These are phyloP conservation scores for Penicillium occitanis DNA, from an alignment of 2,329 filamentous ascomycete species.

Conservation along the genomic window DNA sequence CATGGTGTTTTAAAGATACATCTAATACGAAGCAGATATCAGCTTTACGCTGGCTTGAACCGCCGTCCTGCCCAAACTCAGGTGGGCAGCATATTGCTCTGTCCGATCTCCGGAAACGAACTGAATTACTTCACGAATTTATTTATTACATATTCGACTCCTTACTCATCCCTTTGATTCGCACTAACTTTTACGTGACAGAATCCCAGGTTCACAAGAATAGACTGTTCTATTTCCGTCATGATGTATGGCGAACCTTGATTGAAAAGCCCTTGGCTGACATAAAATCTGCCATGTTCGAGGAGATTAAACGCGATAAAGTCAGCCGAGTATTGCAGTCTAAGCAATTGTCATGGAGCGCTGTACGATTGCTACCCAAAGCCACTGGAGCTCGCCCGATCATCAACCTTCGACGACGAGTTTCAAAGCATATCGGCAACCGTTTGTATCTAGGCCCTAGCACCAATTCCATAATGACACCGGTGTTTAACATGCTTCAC, in stretches of 20 bases:
- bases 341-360: slow-evolving; percentile 71
- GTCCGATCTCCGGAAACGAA: slow-evolving; percentile 72
- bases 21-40: slow-evolving; percentile 54
- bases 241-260: slow-evolving; percentile 82
- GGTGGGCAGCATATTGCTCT: slow-evolving; percentile 58
- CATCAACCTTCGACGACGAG: slow-evolving; percentile 74
- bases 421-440: slow-evolving; percentile 50
- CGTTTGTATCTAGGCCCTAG: slow-evolving; percentile 56
- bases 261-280: slow-evolving; percentile 68
- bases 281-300: slow-evolving; percentile 73
- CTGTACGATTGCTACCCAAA: slow-evolving; percentile 81
- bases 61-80: slow-evolving; percentile 45
- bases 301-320: slow-evolving; percentile 64
- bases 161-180: slow-evolving; percentile 79
- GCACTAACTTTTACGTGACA: slow-evolving; percentile 89
- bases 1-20: neutral
- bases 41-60: slow-evolving; percentile 70
- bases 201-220: slow-evolving; percentile 81
- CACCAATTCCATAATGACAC: slow-evolving; percentile 69
- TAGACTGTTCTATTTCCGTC: slow-evolving; percentile 86
- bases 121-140: slow-evolving; percentile 78
- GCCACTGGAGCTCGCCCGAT: slow-evolving; percentile 74
- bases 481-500: slow-evolving; percentile 73
- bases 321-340: slow-evolving; percentile 59
- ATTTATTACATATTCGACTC: slow-evolving; percentile 94